Conservation (phyloP, 2,329 filamentous ascomycete species). For the Westerdykella ornata region DNA sequence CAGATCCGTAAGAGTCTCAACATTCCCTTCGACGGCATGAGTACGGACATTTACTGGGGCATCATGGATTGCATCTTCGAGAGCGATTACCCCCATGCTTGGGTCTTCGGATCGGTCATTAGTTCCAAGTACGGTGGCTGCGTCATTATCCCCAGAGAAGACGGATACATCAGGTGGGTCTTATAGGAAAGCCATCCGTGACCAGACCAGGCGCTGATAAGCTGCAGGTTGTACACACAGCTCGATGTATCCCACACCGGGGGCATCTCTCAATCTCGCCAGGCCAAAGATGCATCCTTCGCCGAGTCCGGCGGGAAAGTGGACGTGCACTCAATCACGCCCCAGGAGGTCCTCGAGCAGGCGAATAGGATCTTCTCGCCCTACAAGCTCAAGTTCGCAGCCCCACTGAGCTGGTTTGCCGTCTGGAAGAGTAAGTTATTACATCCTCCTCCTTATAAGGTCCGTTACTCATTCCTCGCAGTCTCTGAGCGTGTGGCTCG, state of each 20-base stretch:
- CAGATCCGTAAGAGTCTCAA: conserved; percentile 22
- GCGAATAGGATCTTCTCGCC: conserved; percentile 32
- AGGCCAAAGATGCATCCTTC: conserved; percentile 19
- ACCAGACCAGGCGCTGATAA: conserved; percentile 5
- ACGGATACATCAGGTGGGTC: conserved; percentile 17
- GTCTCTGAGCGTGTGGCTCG: conserved; percentile 33
- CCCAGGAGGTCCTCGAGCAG: conserved; percentile 34
- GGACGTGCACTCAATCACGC: conserved; percentile 29
- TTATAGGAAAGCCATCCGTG: background rate
- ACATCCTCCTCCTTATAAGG: conserved; percentile 1
- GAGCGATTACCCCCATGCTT: conserved; percentile 14
- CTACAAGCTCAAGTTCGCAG: conserved; percentile 28
- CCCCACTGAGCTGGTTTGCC: conserved; percentile 33
- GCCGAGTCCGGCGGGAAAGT: conserved; percentile 18
- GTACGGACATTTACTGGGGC: conserved; percentile 32
- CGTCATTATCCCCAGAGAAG: conserved; percentile 32
- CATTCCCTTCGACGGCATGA: conserved; percentile 27
- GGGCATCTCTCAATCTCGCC: conserved; percentile 1
- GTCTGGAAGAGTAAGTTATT: conserved; percentile 20
- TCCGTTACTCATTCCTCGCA: background rate
- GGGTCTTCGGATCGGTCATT: conserved; percentile 8
- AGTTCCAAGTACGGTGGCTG: conserved; percentile 26
- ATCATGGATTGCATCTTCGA: conserved; percentile 24
- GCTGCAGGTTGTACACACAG: conserved; percentile 28
- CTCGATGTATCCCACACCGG: conserved; percentile 20